A percentile compares a stretch with the other conserved stretches of the same genome.
Conservation (phyloP, 2,329 filamentous ascomycete genomes). For the Chaetothyriales sp. region DNA sequence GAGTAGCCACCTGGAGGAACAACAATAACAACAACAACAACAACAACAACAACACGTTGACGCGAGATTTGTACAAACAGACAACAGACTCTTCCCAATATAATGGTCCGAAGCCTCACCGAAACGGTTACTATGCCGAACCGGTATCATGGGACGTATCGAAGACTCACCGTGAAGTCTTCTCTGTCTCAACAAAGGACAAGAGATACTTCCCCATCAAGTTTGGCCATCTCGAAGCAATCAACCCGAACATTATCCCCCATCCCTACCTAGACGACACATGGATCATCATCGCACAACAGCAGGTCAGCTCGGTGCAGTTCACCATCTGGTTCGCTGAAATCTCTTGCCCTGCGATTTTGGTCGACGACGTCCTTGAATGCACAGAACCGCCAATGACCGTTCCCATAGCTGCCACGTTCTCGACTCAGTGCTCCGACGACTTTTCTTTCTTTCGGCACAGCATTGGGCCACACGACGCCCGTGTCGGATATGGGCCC, state of each 20-base stretch:
- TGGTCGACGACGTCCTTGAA: constrained; percentile 19
- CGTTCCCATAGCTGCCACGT: constrained; percentile 32
- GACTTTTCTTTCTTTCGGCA: constrained; percentile 24
- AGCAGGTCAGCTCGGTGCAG: constrained; percentile 20
- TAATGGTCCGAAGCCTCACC: not conserved
- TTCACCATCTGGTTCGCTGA: constrained; percentile 29
- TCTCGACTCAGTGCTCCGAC: constrained; percentile 32
- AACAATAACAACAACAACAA: no score
- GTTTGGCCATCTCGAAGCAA: constrained; percentile 30
- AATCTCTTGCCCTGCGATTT: constrained; percentile 38
- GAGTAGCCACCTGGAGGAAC: no score
- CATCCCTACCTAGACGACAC: constrained; percentile 36
- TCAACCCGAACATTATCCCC: constrained; percentile 47
- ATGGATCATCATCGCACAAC: constrained; percentile 42
- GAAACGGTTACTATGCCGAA: not conserved
- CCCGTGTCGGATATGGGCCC: constrained; percentile 44
- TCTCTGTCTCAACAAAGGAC: constrained; percentile 35
- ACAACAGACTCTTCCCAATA: not conserved
- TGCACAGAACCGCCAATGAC: constrained; percentile 8
- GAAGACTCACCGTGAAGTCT: constrained; percentile 24
- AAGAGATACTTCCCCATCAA: constrained; percentile 37
- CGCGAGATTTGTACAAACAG: not conserved
- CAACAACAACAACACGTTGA: no score
- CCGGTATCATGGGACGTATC: constrained; percentile 3
- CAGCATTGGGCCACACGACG: constrained; percentile 42